These are phyloP conservation scores for Penicillium waksmanii DNA, from an alignment of 495 filamentous ascomycete genomes.

Conservation along the genomic window DNA sequence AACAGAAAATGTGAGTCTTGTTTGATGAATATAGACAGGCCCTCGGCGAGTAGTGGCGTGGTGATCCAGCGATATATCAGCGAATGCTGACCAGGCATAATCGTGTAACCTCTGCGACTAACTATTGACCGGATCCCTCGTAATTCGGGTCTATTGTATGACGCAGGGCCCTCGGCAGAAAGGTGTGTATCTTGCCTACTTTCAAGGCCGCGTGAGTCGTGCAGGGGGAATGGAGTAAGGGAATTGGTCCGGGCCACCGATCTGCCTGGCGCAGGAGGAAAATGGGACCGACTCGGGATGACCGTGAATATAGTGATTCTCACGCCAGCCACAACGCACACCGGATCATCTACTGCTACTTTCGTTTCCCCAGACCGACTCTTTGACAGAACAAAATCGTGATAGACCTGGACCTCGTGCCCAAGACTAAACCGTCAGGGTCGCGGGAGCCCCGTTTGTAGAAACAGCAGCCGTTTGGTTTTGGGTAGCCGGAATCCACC, in stretches of 20 bases:
- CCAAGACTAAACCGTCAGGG: slow-evolving; percentile 4
- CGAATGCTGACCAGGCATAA: slow-evolving; percentile 6
- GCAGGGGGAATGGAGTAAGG: slow-evolving; percentile 8
- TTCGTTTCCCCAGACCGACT: slow-evolving; percentile 9
- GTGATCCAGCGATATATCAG: slow-evolving; percentile 26
- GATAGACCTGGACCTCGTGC: slow-evolving; percentile 15
- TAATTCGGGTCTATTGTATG: slow-evolving; percentile 21
- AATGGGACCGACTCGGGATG: slow-evolving; percentile 18
- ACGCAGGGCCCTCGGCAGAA: slow-evolving; percentile 20
- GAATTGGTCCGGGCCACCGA: background rate
- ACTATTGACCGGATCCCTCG: slow-evolving; percentile 9
- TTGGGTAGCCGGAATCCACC: slow-evolving; percentile 21
- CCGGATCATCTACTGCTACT: slow-evolving; percentile 6
- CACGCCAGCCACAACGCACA: background rate
- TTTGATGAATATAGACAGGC: background rate
- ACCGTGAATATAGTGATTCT: background rate
- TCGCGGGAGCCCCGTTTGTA: slow-evolving; percentile 16
- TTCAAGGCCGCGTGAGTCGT: slow-evolving; percentile 18
- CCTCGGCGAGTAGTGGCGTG: background rate
- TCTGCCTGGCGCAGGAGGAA: slow-evolving; percentile 10
- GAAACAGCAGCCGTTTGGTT: slow-evolving; percentile 25
- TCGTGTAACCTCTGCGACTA: slow-evolving; percentile 24
- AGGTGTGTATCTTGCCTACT: slow-evolving; percentile 6
- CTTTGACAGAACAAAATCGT: slow-evolving; percentile 1
- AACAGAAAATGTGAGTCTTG: background rate